Conservation (phyloP, 371 early-diverging fungal species). For the Apophysomyces sp. region DNA sequence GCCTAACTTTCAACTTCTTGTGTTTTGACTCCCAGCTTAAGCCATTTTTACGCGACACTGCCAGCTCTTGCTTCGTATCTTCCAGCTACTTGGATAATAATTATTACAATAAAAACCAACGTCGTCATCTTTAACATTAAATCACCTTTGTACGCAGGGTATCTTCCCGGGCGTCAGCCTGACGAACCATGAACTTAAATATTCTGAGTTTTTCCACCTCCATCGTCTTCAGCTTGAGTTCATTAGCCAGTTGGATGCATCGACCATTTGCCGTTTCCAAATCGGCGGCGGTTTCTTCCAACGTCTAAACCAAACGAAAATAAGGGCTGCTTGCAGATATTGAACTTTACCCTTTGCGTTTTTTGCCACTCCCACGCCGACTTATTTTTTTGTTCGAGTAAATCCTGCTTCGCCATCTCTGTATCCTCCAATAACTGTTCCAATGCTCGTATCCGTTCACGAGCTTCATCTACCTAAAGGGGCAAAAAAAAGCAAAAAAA, state of each 20-base stretch:
- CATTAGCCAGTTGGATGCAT: slow-evolving; percentile 22
- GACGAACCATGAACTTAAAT: slow-evolving; percentile 23
- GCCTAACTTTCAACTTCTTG: slow-evolving; percentile 29
- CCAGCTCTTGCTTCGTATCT: slow-evolving; percentile 41
- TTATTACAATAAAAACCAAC: neutral
- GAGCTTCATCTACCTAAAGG: slow-evolving; percentile 26
- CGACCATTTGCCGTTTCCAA: slow-evolving; percentile 27
- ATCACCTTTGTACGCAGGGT: slow-evolving; percentile 25
- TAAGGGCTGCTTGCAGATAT: neutral
- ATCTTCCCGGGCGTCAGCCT: slow-evolving; percentile 32
- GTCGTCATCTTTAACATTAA: neutral
- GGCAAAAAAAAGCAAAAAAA: slow-evolving; percentile 1
- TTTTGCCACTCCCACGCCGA: slow-evolving; percentile 35
- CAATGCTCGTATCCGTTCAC: slow-evolving; percentile 18
- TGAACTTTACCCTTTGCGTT: slow-evolving; percentile 28
- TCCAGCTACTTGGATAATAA: slow-evolving; percentile 27
- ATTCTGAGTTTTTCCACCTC: slow-evolving; percentile 30
- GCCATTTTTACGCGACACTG: slow-evolving; percentile 29
- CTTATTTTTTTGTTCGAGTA: slow-evolving; percentile 27
- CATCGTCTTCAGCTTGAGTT: slow-evolving; percentile 14
- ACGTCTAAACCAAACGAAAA: slow-evolving; percentile 16
- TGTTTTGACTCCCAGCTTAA: slow-evolving; percentile 42
- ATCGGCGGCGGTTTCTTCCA: slow-evolving; percentile 30
- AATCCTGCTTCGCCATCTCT: slow-evolving; percentile 22
- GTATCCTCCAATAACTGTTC: slow-evolving; percentile 23